Percentiles rank a stretch among this genome's conserved stretches.
Evolutionary conservation across 2,329 filamentous ascomycete species (phyloP).

Genomic region (Monascus ruber): DNA sequence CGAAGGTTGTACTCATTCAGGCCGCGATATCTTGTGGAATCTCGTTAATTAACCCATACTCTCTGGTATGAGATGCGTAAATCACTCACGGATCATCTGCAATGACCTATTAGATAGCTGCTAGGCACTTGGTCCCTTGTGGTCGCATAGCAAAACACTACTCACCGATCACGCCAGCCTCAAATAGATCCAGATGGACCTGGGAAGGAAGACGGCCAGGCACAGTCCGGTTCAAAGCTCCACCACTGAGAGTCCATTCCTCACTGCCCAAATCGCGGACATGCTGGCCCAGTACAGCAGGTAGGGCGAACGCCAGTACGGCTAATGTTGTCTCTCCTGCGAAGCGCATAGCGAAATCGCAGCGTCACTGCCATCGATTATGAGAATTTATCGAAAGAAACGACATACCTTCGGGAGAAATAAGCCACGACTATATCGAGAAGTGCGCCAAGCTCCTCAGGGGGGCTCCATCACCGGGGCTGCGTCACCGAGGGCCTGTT

Average conservation of each 20-base stretch:
- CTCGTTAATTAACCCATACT: not conserved
- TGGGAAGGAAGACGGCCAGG: constrained; percentile 47
- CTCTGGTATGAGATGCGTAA: constrained; percentile 1
- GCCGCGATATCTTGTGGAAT: constrained; percentile 34
- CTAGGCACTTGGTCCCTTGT: not conserved
- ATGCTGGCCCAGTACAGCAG: constrained; percentile 13
- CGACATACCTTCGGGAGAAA: no score
- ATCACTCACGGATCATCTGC: constrained; percentile 24
- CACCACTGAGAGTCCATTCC: constrained; percentile 36
- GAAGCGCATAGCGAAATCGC: no score
- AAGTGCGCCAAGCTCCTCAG: no score
- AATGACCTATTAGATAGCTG: constrained; percentile 1
- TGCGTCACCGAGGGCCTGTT: no score
- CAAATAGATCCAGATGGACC: constrained; percentile 47
- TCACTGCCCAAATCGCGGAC: constrained; percentile 33
- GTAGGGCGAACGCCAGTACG: not conserved
- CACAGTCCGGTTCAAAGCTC: constrained; percentile 39
- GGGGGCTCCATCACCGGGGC: no score
- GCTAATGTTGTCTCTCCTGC: no score
- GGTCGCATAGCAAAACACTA: constrained; percentile 8
- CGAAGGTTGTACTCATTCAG: constrained; percentile 50
- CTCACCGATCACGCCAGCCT: constrained; percentile 42
- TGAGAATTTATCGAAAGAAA: no score
- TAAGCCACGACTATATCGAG: no score
- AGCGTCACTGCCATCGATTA: no score